Percentiles rank a stretch among this genome's conserved stretches.
Evolutionary conservation across 805 yeast species (phyloP).

Genomic region (Zygosaccharomyces lentus): DNA sequence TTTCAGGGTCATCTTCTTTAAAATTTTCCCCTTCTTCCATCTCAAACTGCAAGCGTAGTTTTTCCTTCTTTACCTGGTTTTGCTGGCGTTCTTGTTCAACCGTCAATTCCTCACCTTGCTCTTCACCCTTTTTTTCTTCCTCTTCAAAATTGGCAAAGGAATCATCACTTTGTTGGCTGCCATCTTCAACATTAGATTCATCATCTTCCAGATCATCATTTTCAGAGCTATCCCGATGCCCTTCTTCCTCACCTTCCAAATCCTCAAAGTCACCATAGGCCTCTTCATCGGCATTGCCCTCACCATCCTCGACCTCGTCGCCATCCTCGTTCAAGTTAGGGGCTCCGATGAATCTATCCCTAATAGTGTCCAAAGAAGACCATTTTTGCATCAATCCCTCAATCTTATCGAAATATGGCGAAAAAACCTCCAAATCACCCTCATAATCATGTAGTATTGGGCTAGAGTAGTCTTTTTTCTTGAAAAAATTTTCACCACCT

Average conservation of each 20-base stretch:
- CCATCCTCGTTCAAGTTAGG: slow-evolving; percentile 29
- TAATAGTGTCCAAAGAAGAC: slow-evolving; percentile 28
- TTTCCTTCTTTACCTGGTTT: slow-evolving; percentile 87
- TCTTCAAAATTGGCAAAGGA: slow-evolving; percentile 39
- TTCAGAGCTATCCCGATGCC: slow-evolving; percentile 9
- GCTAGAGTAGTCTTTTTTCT: slow-evolving; percentile 41
- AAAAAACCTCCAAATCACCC: slow-evolving; percentile 33
- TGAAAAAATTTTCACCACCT: slow-evolving; percentile 52
- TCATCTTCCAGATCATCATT: slow-evolving; percentile 35
- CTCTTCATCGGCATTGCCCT: slow-evolving; percentile 43
- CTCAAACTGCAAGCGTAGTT: slow-evolving; percentile 83
- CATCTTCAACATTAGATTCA: slow-evolving; percentile 38
- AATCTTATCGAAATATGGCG: slow-evolving; percentile 35
- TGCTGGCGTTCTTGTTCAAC: slow-evolving; percentile 71
- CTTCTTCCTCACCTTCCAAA: slow-evolving; percentile 36
- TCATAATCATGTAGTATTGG: slow-evolving; percentile 10
- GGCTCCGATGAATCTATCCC: slow-evolving; percentile 32
- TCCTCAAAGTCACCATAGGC: slow-evolving; percentile 56
- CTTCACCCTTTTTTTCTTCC: slow-evolving; percentile 20
- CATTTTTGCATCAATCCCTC: slow-evolving; percentile 32
- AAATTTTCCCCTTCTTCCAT: slow-evolving; percentile 57
- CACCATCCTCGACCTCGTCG: slow-evolving; percentile 30
- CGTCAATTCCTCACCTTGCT: slow-evolving; percentile 42
- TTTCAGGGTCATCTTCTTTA: slow-evolving; percentile 76
- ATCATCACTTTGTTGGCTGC: slow-evolving; percentile 34